These are phyloP conservation scores for Kingdonia uniflora DNA, from an alignment of 164 flowering plant species.

Conservation along the genomic window DNA sequence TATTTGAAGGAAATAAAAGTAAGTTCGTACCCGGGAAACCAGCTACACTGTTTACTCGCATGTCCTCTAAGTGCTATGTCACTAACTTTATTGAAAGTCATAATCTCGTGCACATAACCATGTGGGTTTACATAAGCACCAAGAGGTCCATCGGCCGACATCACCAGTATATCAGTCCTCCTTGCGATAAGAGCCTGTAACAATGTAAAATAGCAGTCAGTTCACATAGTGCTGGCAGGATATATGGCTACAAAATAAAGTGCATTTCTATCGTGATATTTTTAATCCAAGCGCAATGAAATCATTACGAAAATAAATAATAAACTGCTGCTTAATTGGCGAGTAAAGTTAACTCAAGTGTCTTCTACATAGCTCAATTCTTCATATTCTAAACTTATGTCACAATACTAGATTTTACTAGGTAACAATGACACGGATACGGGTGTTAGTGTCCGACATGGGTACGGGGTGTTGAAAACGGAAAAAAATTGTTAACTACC, in stretches of 20 bases:
- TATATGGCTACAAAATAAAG: background rate
- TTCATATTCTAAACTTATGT: too few species aligned
- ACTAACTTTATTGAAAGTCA: slow-evolving; percentile 63
- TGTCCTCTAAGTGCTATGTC: slow-evolving; percentile 57
- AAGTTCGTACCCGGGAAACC: slow-evolving; percentile 91
- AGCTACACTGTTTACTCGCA: slow-evolving; percentile 57
- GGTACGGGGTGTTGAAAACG: too few species aligned
- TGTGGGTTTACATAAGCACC: slow-evolving; percentile 78
- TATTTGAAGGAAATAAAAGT: background rate
- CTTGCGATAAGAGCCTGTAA: slow-evolving; percentile 67
- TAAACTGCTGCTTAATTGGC: background rate
- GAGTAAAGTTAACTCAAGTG: too few species aligned
- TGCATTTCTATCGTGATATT: background rate
- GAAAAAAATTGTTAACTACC: too few species aligned
- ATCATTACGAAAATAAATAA: background rate
- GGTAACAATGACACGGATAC: too few species aligned
- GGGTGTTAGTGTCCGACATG: too few species aligned
- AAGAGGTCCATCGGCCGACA: slow-evolving; percentile 94
- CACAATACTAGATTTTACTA: too few species aligned
- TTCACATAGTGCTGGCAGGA: background rate
- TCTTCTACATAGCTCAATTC: too few species aligned
- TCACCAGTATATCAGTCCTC: slow-evolving; percentile 81
- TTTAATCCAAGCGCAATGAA: too few species aligned
- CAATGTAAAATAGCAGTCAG: background rate
- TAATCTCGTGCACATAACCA: slow-evolving; percentile 78